Evolutionary conservation across 371 early-diverging fungal genomes (phyloP).

Genomic region (Rhizopus stolonifer): DNA sequence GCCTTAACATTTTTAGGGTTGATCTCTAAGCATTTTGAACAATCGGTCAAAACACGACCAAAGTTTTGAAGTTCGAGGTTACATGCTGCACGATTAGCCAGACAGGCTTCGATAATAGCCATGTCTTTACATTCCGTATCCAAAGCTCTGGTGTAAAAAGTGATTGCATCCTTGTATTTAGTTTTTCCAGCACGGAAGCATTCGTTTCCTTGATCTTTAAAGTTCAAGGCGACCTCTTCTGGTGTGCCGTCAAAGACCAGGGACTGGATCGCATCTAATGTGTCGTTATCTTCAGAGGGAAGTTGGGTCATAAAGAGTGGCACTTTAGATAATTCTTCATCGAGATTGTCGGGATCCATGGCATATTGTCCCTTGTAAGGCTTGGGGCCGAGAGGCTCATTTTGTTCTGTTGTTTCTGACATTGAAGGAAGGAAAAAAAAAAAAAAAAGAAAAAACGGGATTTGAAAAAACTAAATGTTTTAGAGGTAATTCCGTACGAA

Average conservation of each 20-base stretch:
- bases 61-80: constrained; percentile 82
- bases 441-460: background rate
- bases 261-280: constrained; percentile 83
- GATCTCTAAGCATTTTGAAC: constrained; percentile 78
- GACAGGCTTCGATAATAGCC: constrained; percentile 74
- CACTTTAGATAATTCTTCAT: constrained; percentile 66
- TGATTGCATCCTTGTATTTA: constrained; percentile 76
- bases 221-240: constrained; percentile 92
- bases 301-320: constrained; percentile 92
- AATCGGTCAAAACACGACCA: constrained; percentile 84
- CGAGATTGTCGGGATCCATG: constrained; percentile 53
- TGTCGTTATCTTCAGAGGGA: constrained; percentile 77
- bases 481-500: background rate
- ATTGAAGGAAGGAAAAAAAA: background rate
- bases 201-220: constrained; percentile 95
- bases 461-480: too few relatives aligned
- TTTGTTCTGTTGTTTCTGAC: constrained; percentile 2
- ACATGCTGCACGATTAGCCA: constrained; percentile 90
- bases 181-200: constrained; percentile 73
- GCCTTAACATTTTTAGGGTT: constrained; percentile 89
- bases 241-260: constrained; percentile 93
- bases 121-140: constrained; percentile 76
- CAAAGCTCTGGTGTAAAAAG: constrained; percentile 87
- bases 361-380: constrained; percentile 27
- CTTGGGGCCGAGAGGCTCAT: constrained; percentile 25